Base-by-base conservation (phyloP, 306 rosid species). In the Prunus campanulata region DNA sequence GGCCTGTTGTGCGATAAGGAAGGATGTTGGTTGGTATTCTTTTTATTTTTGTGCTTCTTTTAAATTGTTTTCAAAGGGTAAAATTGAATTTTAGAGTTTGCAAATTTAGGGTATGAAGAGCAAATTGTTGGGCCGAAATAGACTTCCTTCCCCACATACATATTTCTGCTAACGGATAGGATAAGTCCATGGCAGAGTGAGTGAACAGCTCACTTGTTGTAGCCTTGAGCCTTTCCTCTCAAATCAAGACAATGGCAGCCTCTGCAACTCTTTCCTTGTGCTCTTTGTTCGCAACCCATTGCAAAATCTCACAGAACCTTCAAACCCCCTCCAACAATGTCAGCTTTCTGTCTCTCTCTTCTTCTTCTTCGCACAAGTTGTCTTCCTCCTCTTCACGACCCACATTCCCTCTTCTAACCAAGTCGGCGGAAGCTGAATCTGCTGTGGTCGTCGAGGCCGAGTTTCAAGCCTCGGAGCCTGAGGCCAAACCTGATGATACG, bases 231-330 rank as follows among this genome's bases (percentile, higher is more conserved):
- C 16, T 11, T 11, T 13, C 14, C 68, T 8, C 44, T 10, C 16
- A 66, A 66, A 66, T 1, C 2, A 49, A 74, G 54, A 54, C 12
- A 22, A 92, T 92, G 97, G 97, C 97, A 92, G 91, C 97, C 2
- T 86, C 97, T n/a, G 57, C 88, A 0, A 86, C 92, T 30, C 85
- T 89, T 71, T 88, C 96, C 10, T 66, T 89, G 4, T 95, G 88
- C 81, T 69, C 96, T 78, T 71, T 90, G 29, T 85, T 92, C 66
- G 68, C 89, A 4, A 20, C 89, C 76, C 91, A 86, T 9, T 91
- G 91, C 84, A 61, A 74, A 56, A 19, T 92, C 91, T 81, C 92
- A 4, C 76, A 61, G 13, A 81, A 57, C 16, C n/a, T n/a, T 66
- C 84, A 83, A 72, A 19, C n/a, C 62, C 68, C 72, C 2, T 15